Conservation (phyloP, 805 yeast genomes). For the Spathaspora sp. region DNA sequence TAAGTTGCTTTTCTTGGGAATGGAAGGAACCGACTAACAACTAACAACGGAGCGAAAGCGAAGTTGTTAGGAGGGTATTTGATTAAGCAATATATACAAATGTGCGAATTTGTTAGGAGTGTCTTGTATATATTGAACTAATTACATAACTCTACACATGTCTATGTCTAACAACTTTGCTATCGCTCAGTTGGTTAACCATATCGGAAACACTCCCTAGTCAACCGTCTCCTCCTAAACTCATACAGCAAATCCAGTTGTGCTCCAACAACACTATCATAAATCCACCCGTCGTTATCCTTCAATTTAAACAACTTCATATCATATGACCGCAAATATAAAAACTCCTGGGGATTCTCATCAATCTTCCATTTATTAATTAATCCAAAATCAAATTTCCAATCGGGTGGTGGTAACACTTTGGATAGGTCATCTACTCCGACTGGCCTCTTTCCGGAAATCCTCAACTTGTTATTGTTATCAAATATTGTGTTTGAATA, state of each 20-base stretch:
- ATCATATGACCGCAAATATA: slow-evolving; percentile 40
- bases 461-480: slow-evolving; percentile 35
- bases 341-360: slow-evolving; percentile 48
- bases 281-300: slow-evolving; percentile 44
- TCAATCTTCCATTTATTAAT: slow-evolving; percentile 68
- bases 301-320: slow-evolving; percentile 14
- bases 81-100: too few species aligned
- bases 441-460: slow-evolving; percentile 53
- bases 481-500: slow-evolving; percentile 59
- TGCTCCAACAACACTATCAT: slow-evolving; percentile 25
- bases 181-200: slow-evolving; percentile 14
- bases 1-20: slow-evolving; percentile 51
- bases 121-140: too few species aligned
- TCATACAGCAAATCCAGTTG: slow-evolving; percentile 34
- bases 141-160: too few species aligned
- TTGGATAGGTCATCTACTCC: slow-evolving; percentile 56
- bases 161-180: too few species aligned
- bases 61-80: too few species aligned
- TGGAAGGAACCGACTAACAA: slow-evolving; percentile 17
- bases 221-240: slow-evolving; percentile 57
- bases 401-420: slow-evolving; percentile 64
- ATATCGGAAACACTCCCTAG: slow-evolving; percentile 49
- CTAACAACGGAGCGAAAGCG: neutral
- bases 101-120: too few species aligned
- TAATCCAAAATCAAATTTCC: slow-evolving; percentile 59